Conservation (phyloP, 1,139 yeast genomes). For the Dujonia santamariae region DNA sequence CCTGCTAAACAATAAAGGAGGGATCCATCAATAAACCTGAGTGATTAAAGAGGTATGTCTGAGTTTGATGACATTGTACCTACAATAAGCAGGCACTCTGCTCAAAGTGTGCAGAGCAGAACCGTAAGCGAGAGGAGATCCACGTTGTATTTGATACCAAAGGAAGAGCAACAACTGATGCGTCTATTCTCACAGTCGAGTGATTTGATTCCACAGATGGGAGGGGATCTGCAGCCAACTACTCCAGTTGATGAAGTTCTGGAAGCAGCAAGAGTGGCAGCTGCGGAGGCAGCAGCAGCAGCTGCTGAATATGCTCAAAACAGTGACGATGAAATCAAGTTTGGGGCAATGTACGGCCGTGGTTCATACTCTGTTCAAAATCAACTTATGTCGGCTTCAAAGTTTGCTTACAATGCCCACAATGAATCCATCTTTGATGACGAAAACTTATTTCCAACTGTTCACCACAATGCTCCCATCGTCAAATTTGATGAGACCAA, state of each 20-base stretch:
- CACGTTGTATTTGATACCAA: constrained; percentile 4
- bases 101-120: constrained; percentile 3
- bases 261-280: neutral
- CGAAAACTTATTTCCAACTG: constrained; percentile 31
- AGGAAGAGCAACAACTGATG: constrained; percentile 5
- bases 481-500: constrained; percentile 36
- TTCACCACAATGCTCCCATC: constrained; percentile 20
- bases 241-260: neutral
- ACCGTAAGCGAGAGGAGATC: constrained; percentile 1
- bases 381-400: no score
- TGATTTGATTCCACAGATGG: constrained; percentile 1
- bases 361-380: no score
- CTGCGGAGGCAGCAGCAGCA: neutral
- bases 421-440: constrained; percentile 44
- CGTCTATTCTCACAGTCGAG: constrained; percentile 3
- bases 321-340: no score
- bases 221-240: neutral
- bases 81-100: constrained; percentile 5
- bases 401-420: constrained; percentile 33
- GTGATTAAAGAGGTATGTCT: no score
- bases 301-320: neutral
- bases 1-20: no score
- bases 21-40: no score
- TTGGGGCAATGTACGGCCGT: no score
- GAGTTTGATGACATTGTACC: constrained; percentile 6